Conservation (phyloP, 2,329 filamentous ascomycete genomes). For the Cladosporium oxysporum region DNA sequence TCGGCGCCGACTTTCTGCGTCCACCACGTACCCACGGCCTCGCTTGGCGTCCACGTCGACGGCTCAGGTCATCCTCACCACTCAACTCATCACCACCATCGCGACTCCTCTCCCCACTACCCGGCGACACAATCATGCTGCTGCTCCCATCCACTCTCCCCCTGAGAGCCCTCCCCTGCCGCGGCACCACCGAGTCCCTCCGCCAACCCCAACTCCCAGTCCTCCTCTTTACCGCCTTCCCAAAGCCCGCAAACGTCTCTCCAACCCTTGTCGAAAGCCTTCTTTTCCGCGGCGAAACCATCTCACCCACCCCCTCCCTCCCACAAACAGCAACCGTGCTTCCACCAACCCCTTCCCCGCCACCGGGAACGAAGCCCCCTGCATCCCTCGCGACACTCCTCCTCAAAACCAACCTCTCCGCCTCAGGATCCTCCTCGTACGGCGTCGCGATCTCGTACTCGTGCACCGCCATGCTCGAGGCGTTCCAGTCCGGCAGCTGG, state of each 20-base stretch:
- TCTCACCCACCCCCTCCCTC: background rate
- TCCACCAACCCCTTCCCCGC: background rate
- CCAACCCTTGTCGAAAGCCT: background rate
- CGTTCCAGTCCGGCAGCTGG: background rate
- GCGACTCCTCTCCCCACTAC: conserved; percentile 7
- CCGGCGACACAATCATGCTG: background rate
- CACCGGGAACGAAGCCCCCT: background rate
- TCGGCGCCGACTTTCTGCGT: background rate
- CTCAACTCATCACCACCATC: conserved; percentile 10
- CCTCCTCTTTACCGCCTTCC: background rate
- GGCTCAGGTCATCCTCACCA: background rate
- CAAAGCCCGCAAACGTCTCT: conserved; percentile 9
- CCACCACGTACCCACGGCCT: background rate
- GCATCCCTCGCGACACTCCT: background rate
- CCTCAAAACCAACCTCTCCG: background rate
- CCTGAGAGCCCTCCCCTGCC: background rate
- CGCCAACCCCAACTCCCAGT: background rate
- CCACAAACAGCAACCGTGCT: background rate
- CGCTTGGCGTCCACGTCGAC: background rate
- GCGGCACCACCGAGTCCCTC: background rate
- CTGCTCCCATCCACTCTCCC: background rate
- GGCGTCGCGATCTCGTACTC: background rate
- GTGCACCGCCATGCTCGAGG: background rate
- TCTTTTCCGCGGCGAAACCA: background rate
- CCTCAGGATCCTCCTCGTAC: background rate